Evolutionary conservation across 2,329 filamentous ascomycete genomes (phyloP).

Genomic region (Penicillium occitanis): DNA sequence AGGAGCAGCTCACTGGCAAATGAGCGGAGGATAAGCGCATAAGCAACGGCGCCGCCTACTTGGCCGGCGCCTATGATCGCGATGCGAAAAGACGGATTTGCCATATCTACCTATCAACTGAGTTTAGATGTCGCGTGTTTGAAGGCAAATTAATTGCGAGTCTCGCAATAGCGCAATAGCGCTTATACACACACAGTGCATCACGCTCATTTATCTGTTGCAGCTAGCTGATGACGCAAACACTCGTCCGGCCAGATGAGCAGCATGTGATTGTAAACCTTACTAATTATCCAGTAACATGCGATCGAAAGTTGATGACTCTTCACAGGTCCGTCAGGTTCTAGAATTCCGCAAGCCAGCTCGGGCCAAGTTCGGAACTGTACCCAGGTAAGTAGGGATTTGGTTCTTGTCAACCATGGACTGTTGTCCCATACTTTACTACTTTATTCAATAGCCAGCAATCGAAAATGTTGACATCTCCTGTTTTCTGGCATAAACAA

Average conservation of each 20-base stretch:
- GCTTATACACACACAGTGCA: not conserved
- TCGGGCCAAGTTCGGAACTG: not conserved
- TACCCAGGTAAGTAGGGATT: not conserved
- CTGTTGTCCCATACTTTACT: not conserved
- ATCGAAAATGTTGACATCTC: not conserved
- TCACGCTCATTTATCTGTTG: not conserved
- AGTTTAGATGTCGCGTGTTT: not conserved
- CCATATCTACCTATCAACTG: not conserved
- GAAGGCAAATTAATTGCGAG: not conserved
- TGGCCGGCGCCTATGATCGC: not conserved
- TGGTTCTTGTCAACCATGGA: conserved; percentile 1
- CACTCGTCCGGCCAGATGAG: not conserved
- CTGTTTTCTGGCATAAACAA: not conserved
- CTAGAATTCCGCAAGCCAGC: not conserved
- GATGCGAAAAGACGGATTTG: not conserved
- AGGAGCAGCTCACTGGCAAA: conserved; percentile 54
- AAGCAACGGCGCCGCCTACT: conserved; percentile 47
- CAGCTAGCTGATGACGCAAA: not conserved
- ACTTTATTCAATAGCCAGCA: not conserved
- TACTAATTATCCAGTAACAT: not conserved
- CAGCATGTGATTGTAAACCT: not conserved
- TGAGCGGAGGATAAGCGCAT: conserved; percentile 53
- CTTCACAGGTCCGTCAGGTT: not conserved
- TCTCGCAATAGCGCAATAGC: not conserved
- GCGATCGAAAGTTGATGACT: not conserved